Conservation (phyloP, 2,329 filamentous ascomycete species). For the Didymella keratinophila region DNA sequence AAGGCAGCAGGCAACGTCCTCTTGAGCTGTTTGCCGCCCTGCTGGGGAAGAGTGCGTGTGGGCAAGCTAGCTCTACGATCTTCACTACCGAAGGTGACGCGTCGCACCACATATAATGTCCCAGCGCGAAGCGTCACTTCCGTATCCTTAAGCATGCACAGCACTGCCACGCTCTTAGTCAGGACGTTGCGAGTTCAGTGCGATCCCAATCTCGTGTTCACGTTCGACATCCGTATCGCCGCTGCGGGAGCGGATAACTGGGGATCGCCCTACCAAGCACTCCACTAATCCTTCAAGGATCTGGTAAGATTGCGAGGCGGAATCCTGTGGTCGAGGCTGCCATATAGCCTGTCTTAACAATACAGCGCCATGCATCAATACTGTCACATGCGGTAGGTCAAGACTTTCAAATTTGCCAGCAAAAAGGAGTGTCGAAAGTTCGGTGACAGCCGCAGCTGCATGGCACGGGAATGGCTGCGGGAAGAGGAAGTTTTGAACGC, state of each 20-base stretch:
- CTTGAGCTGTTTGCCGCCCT: conserved; percentile 1
- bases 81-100: conserved; percentile 30
- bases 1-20: conserved; percentile 1
- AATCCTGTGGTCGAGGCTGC: conserved; percentile 21
- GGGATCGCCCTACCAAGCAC: conserved; percentile 19
- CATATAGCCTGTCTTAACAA: conserved; percentile 4
- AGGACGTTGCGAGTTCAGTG: conserved; percentile 10
- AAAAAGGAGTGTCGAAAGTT: conserved; percentile 11
- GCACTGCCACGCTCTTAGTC: conserved; percentile 16
- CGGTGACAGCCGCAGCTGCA: conserved; percentile 14
- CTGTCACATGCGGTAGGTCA: conserved; percentile 4
- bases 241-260: conserved; percentile 20
- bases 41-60: conserved; percentile 2
- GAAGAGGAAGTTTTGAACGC: conserved; percentile 2
- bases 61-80: conserved; percentile 10
- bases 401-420: not conserved
- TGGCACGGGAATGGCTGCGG: conserved; percentile 17
- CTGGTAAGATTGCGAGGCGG: conserved; percentile 17
- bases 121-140: conserved; percentile 9
- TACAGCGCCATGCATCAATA: conserved; percentile 9
- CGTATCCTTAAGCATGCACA: conserved; percentile 1
- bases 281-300: conserved; percentile 18
- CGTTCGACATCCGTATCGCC: conserved; percentile 13
- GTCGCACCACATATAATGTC: conserved; percentile 45
- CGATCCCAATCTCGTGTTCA: conserved; percentile 18